Percentiles rank a stretch among this genome's conserved stretches.
Evolutionary conservation across 306 rosid genomes (phyloP).

Genomic region (Rubus idaeus): DNA sequence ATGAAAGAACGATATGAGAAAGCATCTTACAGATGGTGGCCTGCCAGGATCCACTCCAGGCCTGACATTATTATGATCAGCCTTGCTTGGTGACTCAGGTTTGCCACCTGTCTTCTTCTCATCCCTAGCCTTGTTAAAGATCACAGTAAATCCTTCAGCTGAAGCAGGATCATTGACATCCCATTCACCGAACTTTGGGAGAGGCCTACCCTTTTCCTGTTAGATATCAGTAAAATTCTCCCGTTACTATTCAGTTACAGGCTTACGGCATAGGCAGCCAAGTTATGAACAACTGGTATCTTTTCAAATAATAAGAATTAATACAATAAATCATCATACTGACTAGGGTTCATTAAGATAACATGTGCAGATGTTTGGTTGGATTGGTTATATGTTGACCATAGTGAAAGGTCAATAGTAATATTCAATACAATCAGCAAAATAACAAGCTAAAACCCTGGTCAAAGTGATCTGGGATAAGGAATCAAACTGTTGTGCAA

Average conservation of each 20-base stretch:
- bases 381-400: neutral
- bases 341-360: neutral
- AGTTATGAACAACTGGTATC: neutral
- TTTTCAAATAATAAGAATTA: neutral
- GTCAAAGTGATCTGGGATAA: neutral
- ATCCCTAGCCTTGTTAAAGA: slow-evolving; percentile 94
- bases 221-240: slow-evolving; percentile 14
- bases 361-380: neutral
- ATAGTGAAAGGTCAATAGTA: neutral
- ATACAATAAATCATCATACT: neutral
- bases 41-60: slow-evolving; percentile 64
- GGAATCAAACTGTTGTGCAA: neutral
- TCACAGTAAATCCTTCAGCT: slow-evolving; percentile 98
- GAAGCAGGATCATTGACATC: slow-evolving; percentile 99
- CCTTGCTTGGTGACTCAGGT: slow-evolving; percentile 88
- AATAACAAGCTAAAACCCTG: neutral
- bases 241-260: neutral
- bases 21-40: slow-evolving; percentile 70
- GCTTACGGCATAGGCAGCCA: neutral
- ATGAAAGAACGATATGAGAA: slow-evolving; percentile 12
- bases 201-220: slow-evolving; percentile 94
- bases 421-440: neutral
- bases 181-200: slow-evolving; percentile 99
- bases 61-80: slow-evolving; percentile 51
- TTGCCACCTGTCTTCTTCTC: slow-evolving; percentile 97